Evolutionary conservation across 148 eudicot genomes (phyloP).

Genomic region (Limonium bicolor): DNA sequence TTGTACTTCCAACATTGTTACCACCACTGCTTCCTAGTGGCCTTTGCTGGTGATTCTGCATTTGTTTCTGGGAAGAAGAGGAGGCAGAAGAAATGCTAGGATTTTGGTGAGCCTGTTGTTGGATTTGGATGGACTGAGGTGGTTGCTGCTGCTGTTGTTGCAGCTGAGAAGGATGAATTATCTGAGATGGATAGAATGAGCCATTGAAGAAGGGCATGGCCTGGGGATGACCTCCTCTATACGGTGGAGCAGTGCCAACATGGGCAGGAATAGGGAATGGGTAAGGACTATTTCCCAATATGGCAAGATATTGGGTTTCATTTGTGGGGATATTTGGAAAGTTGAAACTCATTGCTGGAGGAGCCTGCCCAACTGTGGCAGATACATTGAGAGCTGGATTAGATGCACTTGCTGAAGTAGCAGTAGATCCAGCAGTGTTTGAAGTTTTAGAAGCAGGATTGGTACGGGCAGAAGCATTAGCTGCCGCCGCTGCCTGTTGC

Average conservation of each 20-base stretch:
- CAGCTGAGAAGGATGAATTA: constrained; percentile 79
- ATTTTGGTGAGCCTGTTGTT: constrained; percentile 39
- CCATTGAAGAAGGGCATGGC: constrained; percentile 71
- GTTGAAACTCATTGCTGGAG: constrained; percentile 67
- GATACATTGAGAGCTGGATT: constrained; percentile 22
- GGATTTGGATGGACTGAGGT: constrained; percentile 27
- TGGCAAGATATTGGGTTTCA: constrained; percentile 67
- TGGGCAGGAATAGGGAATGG: constrained; percentile 60
- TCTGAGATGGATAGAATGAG: constrained; percentile 72
- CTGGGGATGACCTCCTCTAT: constrained; percentile 59
- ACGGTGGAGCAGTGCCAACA: constrained; percentile 57
- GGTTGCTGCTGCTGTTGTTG: constrained; percentile 39
- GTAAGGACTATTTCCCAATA: constrained; percentile 52
- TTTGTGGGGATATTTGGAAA: constrained; percentile 53
- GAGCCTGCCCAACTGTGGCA: constrained; percentile 21
- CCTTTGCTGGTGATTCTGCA: constrained; percentile 55
- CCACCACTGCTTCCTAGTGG: constrained; percentile 25
- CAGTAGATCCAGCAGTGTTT: constrained; percentile 12
- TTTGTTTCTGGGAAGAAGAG: constrained; percentile 72
- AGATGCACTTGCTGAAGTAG: constrained; percentile 19
- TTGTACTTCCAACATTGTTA: constrained; percentile 25
- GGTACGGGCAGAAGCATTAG: constrained; percentile 34
- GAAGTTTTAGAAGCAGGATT: constrained; percentile 24
- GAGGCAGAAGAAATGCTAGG: constrained; percentile 43
- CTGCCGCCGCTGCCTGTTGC: constrained; percentile 49